Evolutionary conservation across 768 basidiomycete species (phyloP).

Genomic region (Pleurotus cornucopiae): DNA sequence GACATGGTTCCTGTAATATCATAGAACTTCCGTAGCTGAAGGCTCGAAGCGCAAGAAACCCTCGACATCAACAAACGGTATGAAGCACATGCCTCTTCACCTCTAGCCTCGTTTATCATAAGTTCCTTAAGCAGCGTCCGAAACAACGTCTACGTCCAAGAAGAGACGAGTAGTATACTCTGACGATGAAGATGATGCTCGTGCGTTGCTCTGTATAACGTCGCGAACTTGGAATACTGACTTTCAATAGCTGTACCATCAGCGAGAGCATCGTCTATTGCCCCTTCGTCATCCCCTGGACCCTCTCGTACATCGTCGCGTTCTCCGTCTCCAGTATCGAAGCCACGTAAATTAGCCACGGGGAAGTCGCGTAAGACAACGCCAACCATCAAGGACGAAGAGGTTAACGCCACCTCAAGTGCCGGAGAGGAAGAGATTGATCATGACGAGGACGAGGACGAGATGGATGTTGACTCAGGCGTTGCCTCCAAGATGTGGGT

Average conservation of each 20-base stretch:
- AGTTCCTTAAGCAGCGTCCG: background rate
- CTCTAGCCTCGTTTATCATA: background rate
- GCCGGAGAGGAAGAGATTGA: conserved; percentile 35
- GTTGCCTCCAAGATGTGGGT: conserved; percentile 63
- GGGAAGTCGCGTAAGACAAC: conserved; percentile 19
- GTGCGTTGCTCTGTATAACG: background rate
- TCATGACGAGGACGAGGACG: conserved; percentile 40
- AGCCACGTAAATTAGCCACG: conserved; percentile 18
- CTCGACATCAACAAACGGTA: conserved; percentile 16
- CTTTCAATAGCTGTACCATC: background rate
- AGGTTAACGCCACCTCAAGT: conserved; percentile 11
- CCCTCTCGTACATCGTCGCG: conserved; percentile 8
- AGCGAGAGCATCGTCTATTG: background rate
- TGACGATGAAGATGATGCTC: conserved; percentile 42
- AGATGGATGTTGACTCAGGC: conserved; percentile 27
- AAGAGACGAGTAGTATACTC: conserved; percentile 51
- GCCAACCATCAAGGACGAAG: conserved; percentile 23
- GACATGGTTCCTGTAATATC: too few species aligned
- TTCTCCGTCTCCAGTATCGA: conserved; percentile 13
- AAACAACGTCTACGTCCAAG: conserved; percentile 35
- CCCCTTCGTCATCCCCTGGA: conserved; percentile 1
- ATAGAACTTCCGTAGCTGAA: conserved; percentile 22
- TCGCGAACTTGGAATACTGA: background rate
- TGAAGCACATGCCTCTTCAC: background rate
- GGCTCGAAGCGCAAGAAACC: conserved; percentile 36